These are phyloP conservation scores for Aureobasidium sp. DNA, from an alignment of 2,329 filamentous ascomycete species.

Conservation along the genomic window DNA sequence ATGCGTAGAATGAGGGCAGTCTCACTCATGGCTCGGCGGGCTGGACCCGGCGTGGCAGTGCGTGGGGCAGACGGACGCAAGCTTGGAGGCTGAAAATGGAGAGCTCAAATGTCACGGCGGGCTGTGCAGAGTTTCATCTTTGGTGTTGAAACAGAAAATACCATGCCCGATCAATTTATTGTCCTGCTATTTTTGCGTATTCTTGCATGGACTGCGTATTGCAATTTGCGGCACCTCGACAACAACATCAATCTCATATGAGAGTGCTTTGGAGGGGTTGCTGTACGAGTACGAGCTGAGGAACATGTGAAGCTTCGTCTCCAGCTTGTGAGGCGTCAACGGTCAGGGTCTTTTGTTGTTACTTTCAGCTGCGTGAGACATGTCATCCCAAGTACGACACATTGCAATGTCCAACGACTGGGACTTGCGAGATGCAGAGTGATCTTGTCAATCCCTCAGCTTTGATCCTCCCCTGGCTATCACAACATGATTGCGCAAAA, in stretches of 20 bases:
- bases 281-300: neutral
- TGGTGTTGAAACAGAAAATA: neutral
- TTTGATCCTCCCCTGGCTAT: neutral
- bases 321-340: neutral
- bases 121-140: constrained; percentile 12
- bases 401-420: neutral
- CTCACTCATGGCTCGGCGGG: neutral
- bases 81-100: neutral
- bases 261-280: neutral
- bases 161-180: neutral
- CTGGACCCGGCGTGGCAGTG: constrained; percentile 12
- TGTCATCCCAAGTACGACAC: neutral
- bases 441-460: neutral
- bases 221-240: neutral
- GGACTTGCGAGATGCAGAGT: neutral
- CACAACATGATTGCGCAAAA: neutral
- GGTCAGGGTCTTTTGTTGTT: neutral
- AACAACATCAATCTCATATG: neutral
- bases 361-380: neutral
- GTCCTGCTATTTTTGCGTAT: neutral
- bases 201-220: neutral
- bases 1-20: neutral
- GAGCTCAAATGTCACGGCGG: neutral
- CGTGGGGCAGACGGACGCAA: neutral
- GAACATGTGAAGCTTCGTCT: constrained; percentile 9